phyloP scores from a whole-genome alignment of 2,329 filamentous ascomycete species.

The Myotisia sp. region DNA sequence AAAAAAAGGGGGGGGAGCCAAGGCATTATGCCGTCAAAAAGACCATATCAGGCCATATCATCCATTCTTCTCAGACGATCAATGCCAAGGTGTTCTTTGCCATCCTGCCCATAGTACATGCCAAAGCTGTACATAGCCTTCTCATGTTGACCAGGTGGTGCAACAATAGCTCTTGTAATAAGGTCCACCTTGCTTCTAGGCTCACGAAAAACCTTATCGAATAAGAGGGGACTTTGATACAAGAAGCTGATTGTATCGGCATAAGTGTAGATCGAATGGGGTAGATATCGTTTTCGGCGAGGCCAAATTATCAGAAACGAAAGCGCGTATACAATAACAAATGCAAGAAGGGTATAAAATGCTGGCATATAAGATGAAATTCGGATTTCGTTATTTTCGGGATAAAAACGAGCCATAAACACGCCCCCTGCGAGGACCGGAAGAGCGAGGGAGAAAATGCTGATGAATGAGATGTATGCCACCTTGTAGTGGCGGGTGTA shows the following conservation, averaged over 20 bases:
- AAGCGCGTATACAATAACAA: conserved; percentile 56
- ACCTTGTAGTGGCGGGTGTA: conserved; percentile 44
- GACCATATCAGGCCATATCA: too few species aligned
- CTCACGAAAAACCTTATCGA: conserved; percentile 58
- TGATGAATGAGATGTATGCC: conserved; percentile 41
- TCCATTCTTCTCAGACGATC: conserved; percentile 38
- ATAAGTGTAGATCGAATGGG: conserved; percentile 57
- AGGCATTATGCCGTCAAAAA: too few species aligned
- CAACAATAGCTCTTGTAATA: conserved; percentile 50
- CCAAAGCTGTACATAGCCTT: conserved; percentile 42
- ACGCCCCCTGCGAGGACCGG: conserved; percentile 47
- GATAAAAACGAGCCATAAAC: conserved; percentile 48
- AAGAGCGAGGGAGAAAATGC: conserved; percentile 38
- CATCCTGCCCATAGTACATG: conserved; percentile 43
- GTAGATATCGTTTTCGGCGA: conserved; percentile 48
- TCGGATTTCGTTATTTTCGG: conserved; percentile 29
- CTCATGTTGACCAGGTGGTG: conserved; percentile 25
- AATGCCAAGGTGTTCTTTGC: conserved; percentile 45
- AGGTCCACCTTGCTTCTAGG: conserved; percentile 55
- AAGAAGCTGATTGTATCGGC: conserved; percentile 68
- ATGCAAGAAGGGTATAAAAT: conserved; percentile 57
- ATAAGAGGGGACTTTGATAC: conserved; percentile 54
- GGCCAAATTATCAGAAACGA: conserved; percentile 50
- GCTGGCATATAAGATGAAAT: conserved; percentile 62
- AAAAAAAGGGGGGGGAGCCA: too few species aligned